Base-by-base conservation (phyloP, 2,329 filamentous ascomycete genomes). In the Ophiostoma perfectum region DNA sequence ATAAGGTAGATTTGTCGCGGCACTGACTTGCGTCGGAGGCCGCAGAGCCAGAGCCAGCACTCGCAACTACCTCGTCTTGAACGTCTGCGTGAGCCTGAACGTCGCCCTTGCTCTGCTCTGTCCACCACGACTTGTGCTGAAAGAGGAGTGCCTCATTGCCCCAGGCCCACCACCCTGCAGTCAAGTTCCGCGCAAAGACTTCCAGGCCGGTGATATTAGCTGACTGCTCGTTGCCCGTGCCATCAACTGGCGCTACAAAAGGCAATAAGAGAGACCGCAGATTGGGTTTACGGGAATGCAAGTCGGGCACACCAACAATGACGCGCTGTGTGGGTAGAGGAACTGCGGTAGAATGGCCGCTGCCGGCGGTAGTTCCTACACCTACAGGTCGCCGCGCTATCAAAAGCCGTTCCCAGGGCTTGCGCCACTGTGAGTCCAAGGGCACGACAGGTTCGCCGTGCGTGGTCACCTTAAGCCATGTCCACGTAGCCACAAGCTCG, bases 211-310 rank as follows among this genome's bases (percentile, higher is more conserved):
- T 18, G 1, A 39, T 18, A 39, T 78, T 67, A 38, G 2, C 12
- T 4, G 39, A 47, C 16, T 3, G 47, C 47, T 8, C n/a, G 18
- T 5, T 27, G n/a, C 49, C 8, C 27, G 6, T 5, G 14, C 3
- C 6, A 16, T 14, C 45, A 47, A 5, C 5, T 0, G 38, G 12
- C 14, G 16, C 16, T 27, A 70, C 1, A 36, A 70, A 72, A 0
- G 72, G 71, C 9, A 84, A 81, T 65, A 92, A 84, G 36, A 91
- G 72, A 2, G 77, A 74, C 70, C 88, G 86, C 68, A 94, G 75
- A 73, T 88, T 91, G 3, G 91, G 91, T 75, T 95, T 95, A 64
- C 91, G 81, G 0, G 91, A 93, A 77, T 95, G 91, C 4, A 91
- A 73, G 75, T 94, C 91, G 1, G 90, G 89, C 36, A 91, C 90